Conservation (phyloP, 2,329 filamentous ascomycete genomes). For the Diaporthe eres region DNA sequence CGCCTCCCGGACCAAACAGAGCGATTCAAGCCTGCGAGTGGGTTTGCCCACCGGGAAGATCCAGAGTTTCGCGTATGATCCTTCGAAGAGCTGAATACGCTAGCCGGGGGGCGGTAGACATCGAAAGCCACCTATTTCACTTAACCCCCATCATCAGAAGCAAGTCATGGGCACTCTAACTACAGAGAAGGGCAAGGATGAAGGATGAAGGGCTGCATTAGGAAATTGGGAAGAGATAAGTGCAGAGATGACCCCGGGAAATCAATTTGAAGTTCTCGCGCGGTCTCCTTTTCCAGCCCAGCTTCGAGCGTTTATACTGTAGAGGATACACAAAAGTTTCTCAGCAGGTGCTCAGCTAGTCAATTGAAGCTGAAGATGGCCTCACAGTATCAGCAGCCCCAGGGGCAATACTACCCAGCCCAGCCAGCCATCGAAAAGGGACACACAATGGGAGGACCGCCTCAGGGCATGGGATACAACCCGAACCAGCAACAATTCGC, state of each 20-base stretch:
- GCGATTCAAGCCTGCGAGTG: background rate
- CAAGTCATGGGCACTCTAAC: background rate
- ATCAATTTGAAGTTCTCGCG: background rate
- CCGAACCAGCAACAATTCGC: conserved; percentile 16
- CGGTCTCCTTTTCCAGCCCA: background rate
- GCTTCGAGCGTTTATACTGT: background rate
- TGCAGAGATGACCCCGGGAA: background rate
- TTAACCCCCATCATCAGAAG: background rate
- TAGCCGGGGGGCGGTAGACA: conserved; percentile 22
- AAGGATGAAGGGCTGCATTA: background rate
- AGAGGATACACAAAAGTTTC: background rate
- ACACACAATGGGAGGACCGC: background rate
- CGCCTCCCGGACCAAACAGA: background rate
- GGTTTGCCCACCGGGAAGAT: background rate
- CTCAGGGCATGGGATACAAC: conserved; percentile 17
- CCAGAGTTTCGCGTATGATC: conserved; percentile 13
- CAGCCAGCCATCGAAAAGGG: conserved; percentile 4
- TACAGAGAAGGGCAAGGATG: background rate
- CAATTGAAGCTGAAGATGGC: conserved; percentile 5
- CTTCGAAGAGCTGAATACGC: conserved; percentile 29
- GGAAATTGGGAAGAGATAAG: conserved; percentile 12
- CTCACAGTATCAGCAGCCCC: conserved; percentile 25
- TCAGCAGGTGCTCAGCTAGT: background rate
- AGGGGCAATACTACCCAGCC: conserved; percentile 23
- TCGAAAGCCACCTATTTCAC: background rate